These are phyloP conservation scores for Populus hybrid DNA, from an alignment of 441 rosid species.

Conservation along the genomic window DNA sequence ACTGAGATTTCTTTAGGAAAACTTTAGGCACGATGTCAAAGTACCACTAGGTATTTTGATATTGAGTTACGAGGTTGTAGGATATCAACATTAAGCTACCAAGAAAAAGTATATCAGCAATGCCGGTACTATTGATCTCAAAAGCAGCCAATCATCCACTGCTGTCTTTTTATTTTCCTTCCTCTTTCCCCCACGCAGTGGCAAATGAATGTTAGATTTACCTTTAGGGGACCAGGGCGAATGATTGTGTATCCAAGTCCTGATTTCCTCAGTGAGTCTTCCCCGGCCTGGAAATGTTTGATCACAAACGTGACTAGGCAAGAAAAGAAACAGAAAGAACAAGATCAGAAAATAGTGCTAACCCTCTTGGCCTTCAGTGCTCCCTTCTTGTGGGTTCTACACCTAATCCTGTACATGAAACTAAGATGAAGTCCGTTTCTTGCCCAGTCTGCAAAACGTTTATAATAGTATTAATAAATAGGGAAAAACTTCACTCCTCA, in stretches of 20 bases:
- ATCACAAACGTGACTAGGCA: background rate
- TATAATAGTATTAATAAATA: background rate
- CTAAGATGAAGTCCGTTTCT: conserved; percentile 89
- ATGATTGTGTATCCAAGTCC: conserved; percentile 95
- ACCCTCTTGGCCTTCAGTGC: conserved; percentile 97
- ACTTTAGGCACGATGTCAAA: background rate
- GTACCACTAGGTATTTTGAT: too few relatives aligned
- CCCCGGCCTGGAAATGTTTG: conserved; percentile 67
- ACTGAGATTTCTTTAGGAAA: background rate
- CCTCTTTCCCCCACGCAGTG: background rate
- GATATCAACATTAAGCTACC: too few relatives aligned
- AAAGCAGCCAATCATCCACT: background rate
- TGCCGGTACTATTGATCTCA: background rate
- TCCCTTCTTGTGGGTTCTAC: conserved; percentile 86
- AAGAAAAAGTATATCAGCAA: background rate
- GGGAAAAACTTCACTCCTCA: background rate
- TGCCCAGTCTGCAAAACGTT: conserved; percentile 74
- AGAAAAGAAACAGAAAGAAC: conserved; percentile 12
- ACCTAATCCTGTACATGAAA: conserved; percentile 89
- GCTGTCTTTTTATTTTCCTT: background rate
- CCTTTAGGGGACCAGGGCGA: conserved; percentile 94
- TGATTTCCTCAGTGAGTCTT: conserved; percentile 87
- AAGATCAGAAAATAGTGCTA: conserved; percentile 13
- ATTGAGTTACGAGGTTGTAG: too few relatives aligned
- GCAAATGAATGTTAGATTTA: conserved; percentile 13